phyloP scores from a whole-genome alignment of 345 rosid genomes.

The Boechera stricta region DNA sequence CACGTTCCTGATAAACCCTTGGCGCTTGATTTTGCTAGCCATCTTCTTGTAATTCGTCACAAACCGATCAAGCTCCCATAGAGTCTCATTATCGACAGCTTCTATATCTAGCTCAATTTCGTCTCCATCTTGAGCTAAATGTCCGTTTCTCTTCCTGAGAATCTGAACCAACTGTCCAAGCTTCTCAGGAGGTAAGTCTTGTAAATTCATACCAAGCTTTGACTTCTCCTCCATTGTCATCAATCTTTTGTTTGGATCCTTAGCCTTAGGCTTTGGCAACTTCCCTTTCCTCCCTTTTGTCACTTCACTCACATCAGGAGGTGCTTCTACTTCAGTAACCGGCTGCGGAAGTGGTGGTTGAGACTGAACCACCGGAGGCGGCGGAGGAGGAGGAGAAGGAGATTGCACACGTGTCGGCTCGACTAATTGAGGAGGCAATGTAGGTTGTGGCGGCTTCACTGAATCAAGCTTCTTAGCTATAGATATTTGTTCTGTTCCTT shows the following conservation, averaged over 20 bases:
- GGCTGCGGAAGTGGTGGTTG: constrained; percentile 51
- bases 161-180: constrained; percentile 78
- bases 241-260: constrained; percentile 74
- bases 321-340: constrained; percentile 11
- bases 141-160: constrained; percentile 68
- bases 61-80: constrained; percentile 85
- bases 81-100: constrained; percentile 69
- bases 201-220: constrained; percentile 68
- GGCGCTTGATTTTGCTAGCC: constrained; percentile 77
- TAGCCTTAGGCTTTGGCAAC: constrained; percentile 82
- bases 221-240: constrained; percentile 81
- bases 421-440: constrained; percentile 31
- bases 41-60: constrained; percentile 76
- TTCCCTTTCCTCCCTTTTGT: constrained; percentile 45
- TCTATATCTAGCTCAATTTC: constrained; percentile 83
- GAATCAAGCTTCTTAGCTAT: constrained; percentile 43
- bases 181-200: constrained; percentile 77
- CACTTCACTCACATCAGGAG: constrained; percentile 18
- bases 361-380: constrained; percentile 31
- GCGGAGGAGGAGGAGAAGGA: constrained; percentile 27
- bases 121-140: constrained; percentile 77
- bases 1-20: constrained; percentile 47
- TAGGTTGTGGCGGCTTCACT: constrained; percentile 23
- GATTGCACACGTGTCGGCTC: constrained; percentile 10
- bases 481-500: constrained; percentile 38